phyloP scores from a whole-genome alignment of 306 rosid species.

The Inga oerstediana region DNA sequence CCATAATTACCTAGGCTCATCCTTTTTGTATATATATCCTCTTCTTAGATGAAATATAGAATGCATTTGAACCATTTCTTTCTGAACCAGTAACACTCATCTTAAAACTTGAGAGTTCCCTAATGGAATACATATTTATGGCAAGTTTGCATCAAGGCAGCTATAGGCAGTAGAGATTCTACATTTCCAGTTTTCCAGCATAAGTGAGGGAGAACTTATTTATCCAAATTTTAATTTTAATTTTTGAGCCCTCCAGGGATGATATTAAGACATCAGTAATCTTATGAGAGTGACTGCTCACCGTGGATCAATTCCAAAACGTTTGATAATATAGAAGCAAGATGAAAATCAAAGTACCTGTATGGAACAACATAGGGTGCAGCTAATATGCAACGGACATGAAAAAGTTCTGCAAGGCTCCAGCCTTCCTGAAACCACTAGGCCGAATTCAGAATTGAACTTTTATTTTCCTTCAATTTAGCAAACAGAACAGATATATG shows the following conservation, averaged over 20 bases:
- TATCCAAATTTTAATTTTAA: conserved; percentile 1
- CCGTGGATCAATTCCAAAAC: conserved; percentile 13
- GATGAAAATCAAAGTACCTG: conserved; percentile 48
- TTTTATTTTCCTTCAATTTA: conserved; percentile 1
- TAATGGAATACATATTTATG: conserved; percentile 13
- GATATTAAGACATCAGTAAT: not conserved
- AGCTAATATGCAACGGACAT: conserved; percentile 69
- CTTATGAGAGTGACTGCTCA: not conserved
- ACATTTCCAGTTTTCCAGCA: not conserved
- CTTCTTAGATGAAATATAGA: not conserved
- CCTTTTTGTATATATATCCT: not conserved
- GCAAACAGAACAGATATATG: not conserved
- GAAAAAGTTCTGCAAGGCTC: conserved; percentile 77
- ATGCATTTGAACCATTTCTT: not conserved
- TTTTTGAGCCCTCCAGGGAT: not conserved
- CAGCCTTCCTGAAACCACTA: conserved; percentile 73
- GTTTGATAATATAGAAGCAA: conserved; percentile 21
- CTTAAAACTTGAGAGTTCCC: not conserved
- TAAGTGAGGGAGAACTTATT: not conserved
- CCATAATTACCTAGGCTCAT: not conserved
- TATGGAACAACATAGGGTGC: conserved; percentile 54
- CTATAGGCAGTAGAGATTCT: not conserved
- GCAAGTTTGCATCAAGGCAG: not conserved
- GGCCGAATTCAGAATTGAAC: conserved; percentile 6
- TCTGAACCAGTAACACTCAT: not conserved